These are phyloP conservation scores for Actinomucor elegans DNA, from an alignment of 371 early-diverging fungal genomes.

Conservation along the genomic window DNA sequence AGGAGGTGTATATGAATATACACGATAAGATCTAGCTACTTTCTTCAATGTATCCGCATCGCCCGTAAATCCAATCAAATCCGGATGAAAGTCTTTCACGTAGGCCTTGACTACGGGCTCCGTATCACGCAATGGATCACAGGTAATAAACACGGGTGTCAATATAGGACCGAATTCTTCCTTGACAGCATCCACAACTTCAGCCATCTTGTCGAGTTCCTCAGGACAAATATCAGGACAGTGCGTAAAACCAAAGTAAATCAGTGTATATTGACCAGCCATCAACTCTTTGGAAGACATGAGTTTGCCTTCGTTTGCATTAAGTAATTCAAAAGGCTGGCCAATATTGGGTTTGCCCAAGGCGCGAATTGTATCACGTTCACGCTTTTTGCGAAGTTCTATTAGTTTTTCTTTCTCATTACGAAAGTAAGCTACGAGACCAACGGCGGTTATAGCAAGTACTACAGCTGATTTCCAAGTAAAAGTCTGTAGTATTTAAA, in stretches of 20 bases:
- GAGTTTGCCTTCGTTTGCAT: constrained; percentile 55
- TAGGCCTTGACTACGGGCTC: constrained; percentile 78
- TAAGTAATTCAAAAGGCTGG: constrained; percentile 85
- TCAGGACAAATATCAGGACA: constrained; percentile 99
- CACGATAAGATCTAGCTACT: constrained; percentile 84
- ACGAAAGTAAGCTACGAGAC: constrained; percentile 59
- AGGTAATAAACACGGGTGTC: constrained; percentile 87
- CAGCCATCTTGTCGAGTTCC: constrained; percentile 96
- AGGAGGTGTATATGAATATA: constrained; percentile 85
- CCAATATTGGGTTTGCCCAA: constrained; percentile 87
- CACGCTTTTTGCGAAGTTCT: constrained; percentile 36
- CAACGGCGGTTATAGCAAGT: constrained; percentile 60
- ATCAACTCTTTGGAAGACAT: constrained; percentile 18
- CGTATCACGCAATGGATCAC: constrained; percentile 93
- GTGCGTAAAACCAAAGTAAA: constrained; percentile 99
- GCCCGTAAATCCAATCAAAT: constrained; percentile 88
- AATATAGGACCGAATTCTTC: constrained; percentile 27
- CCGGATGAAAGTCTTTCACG: constrained; percentile 87
- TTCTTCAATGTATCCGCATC: constrained; percentile 73
- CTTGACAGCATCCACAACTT: constrained; percentile 74
- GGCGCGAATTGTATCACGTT: constrained; percentile 31
- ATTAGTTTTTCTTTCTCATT: constrained; percentile 60
- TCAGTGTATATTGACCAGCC: constrained; percentile 75
- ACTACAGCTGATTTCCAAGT: constrained; percentile 51
- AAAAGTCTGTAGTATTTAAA: constrained; percentile 31